These are phyloP conservation scores for Candida taoyuanica DNA, from an alignment of 805 yeast genomes.

Conservation along the genomic window DNA sequence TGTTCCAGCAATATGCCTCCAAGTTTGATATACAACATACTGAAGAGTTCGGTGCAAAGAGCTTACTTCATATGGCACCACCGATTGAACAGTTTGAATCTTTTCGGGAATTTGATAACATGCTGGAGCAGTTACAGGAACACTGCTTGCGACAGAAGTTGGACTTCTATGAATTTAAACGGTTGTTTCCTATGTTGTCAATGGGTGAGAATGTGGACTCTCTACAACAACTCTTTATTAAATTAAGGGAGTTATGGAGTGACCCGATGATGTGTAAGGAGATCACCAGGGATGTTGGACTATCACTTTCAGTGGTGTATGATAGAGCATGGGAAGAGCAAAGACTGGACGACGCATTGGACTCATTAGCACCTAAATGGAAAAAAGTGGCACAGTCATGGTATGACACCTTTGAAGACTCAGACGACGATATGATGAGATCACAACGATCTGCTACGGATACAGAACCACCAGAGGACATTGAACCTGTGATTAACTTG, in stretches of 20 bases:
- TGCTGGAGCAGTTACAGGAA: conserved; percentile 33
- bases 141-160: conserved; percentile 28
- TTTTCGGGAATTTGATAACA: conserved; percentile 34
- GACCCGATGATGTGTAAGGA: conserved; percentile 8
- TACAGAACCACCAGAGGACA: conserved; percentile 1
- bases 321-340: conserved; percentile 10
- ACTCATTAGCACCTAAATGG: not conserved
- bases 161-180: not conserved
- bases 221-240: conserved; percentile 4
- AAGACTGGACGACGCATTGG: conserved; percentile 1
- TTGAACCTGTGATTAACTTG: conserved; percentile 15
- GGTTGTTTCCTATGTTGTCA: not conserved
- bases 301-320: conserved; percentile 12
- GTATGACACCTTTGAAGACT: conserved; percentile 18
- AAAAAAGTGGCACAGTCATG: conserved; percentile 14
- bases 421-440: conserved; percentile 10
- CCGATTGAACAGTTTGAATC: conserved; percentile 24
- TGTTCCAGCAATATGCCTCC: conserved; percentile 18
- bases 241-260: conserved; percentile 10
- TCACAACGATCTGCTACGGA: conserved; percentile 2
- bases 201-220: conserved; percentile 3
- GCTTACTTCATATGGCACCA: conserved; percentile 23
- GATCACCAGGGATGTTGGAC: conserved; percentile 13
- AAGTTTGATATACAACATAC: conserved; percentile 7
- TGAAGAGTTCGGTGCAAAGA: conserved; percentile 3